Percentiles rank a stretch among this genome's conserved stretches.
Evolutionary conservation across 768 basidiomycete genomes (phyloP).

Genomic region (Udeniomyces megalosporus): DNA sequence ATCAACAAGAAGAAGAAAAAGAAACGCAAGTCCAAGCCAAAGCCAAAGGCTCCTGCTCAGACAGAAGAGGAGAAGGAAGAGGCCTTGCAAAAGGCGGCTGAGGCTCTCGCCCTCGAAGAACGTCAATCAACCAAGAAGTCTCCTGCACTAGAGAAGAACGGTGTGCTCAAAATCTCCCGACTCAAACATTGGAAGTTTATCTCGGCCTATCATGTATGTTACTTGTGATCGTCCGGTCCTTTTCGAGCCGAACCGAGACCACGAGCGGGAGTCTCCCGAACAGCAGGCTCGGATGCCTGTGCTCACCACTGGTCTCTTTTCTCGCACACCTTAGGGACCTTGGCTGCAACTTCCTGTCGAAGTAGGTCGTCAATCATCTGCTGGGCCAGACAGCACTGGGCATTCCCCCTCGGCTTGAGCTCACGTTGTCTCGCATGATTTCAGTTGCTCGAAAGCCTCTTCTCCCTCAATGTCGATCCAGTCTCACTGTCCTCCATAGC

Average conservation of each 20-base stretch:
- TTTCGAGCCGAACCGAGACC: too few species aligned
- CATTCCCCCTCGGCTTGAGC: not conserved
- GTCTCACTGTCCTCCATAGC: constrained; percentile 30
- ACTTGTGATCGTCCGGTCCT: not conserved
- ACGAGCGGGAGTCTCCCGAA: too few species aligned
- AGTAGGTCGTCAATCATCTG: not conserved
- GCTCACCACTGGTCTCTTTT: too few species aligned
- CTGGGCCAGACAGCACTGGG: too few species aligned
- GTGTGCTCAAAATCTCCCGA: constrained; percentile 68
- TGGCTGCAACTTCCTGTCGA: constrained; percentile 83
- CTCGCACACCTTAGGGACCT: constrained; percentile 45
- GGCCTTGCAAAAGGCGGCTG: not conserved
- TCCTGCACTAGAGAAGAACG: constrained; percentile 47
- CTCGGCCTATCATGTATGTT: constrained; percentile 9
- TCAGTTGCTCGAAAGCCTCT: constrained; percentile 55
- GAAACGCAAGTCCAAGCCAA: constrained; percentile 15
- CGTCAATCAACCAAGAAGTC: constrained; percentile 6
- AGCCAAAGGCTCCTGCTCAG: not conserved
- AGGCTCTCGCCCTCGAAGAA: constrained; percentile 26
- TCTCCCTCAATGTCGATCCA: constrained; percentile 59
- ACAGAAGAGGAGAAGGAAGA: not conserved
- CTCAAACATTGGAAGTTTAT: constrained; percentile 88
- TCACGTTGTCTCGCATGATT: not conserved
- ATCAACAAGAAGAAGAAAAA: constrained; percentile 17
- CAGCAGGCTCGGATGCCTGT: too few species aligned